Percentiles rank a stretch among this genome's conserved stretches.
These are phyloP conservation scores for Kluyveromyces wickerhamii DNA, from an alignment of 805 yeast species.

Conservation along the genomic window DNA sequence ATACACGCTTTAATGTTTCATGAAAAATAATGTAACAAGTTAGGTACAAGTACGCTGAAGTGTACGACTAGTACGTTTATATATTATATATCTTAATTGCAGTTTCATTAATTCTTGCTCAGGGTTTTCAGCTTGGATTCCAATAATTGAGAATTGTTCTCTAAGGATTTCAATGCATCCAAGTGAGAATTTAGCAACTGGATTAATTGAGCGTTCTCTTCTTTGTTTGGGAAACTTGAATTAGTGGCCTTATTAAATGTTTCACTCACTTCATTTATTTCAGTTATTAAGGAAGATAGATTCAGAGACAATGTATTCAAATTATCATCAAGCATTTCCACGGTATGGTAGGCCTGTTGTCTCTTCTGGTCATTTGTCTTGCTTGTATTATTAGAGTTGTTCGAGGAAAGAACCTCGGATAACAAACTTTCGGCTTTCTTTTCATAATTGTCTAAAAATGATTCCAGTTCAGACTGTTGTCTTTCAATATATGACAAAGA, in stretches of 20 bases:
- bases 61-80: no score
- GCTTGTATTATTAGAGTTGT: conserved; percentile 15
- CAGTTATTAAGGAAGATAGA: conserved; percentile 65
- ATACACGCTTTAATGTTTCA: no score
- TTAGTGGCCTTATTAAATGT: conserved; percentile 59
- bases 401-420: conserved; percentile 31
- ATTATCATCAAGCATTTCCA: conserved; percentile 76
- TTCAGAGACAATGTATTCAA: conserved; percentile 71
- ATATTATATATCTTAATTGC: no score
- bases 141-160: conserved; percentile 58
- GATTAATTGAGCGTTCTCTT: conserved; percentile 54
- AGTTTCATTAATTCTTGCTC: conserved; percentile 10
- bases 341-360: conserved; percentile 80
- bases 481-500: conserved; percentile 76
- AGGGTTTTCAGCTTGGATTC: conserved; percentile 51
- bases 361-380: conserved; percentile 66
- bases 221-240: conserved; percentile 28
- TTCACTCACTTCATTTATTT: conserved; percentile 76
- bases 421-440: conserved; percentile 31
- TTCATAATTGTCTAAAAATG: conserved; percentile 75
- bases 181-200: conserved; percentile 80
- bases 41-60: no score
- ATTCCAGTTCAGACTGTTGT: conserved; percentile 88
- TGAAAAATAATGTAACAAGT: no score
- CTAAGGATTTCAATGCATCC: conserved; percentile 83